Percentiles rank a stretch among this genome's conserved stretches.
Conservation (phyloP, 2,329 filamentous ascomycete genomes). For the Fusarium longipes region DNA sequence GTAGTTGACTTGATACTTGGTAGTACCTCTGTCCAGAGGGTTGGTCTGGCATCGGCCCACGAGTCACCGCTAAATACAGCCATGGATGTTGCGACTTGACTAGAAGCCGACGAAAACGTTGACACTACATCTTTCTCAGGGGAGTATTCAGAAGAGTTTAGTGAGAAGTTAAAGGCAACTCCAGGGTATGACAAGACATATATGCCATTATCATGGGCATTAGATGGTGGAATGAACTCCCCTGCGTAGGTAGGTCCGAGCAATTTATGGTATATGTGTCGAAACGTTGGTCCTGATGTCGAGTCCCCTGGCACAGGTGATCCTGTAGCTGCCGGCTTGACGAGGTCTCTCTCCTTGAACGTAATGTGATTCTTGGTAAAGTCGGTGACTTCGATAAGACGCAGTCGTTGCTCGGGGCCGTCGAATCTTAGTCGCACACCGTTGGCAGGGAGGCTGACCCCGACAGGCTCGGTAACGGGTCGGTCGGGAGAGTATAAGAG, state of each 20-base stretch:
- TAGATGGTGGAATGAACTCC: conserved; percentile 81
- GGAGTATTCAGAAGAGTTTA: conserved; percentile 80
- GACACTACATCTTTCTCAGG: conserved; percentile 84
- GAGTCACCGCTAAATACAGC: conserved; percentile 91
- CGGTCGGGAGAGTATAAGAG: conserved; percentile 80
- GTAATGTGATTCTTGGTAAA: conserved; percentile 86
- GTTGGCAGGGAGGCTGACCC: conserved; percentile 82
- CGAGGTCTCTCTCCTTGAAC: conserved; percentile 82
- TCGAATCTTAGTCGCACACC: conserved; percentile 93
- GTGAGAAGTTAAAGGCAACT: conserved; percentile 89
- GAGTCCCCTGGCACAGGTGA: conserved; percentile 51
- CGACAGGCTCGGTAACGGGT: conserved; percentile 80
- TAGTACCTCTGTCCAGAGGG: conserved; percentile 79
- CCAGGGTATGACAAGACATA: conserved; percentile 96
- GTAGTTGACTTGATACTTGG: conserved; percentile 79
- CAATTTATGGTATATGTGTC: conserved; percentile 91
- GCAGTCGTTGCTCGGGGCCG: conserved; percentile 88
- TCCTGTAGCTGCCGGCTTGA: conserved; percentile 66
- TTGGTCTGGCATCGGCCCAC: conserved; percentile 84
- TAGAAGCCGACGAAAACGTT: conserved; percentile 81
- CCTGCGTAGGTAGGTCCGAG: conserved; percentile 94
- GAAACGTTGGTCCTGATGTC: conserved; percentile 76
- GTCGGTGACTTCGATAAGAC: conserved; percentile 90
- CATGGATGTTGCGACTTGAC: conserved; percentile 84
- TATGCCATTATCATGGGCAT: conserved; percentile 69